These are phyloP conservation scores for Aspergillus brasiliensis DNA, from an alignment of 2,329 filamentous ascomycete species.

Conservation along the genomic window DNA sequence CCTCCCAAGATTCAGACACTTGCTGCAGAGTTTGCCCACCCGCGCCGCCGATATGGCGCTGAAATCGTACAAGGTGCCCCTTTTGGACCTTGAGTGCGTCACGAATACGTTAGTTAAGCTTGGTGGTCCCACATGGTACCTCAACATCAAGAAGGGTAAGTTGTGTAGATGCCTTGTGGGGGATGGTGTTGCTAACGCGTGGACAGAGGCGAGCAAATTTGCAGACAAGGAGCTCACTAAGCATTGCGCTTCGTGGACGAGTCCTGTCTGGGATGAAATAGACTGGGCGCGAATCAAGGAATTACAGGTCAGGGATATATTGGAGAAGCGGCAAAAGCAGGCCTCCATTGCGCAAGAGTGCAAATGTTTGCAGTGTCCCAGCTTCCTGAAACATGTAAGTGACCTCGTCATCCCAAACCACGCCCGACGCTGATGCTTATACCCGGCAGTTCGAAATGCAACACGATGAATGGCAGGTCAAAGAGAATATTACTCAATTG, in stretches of 20 bases:
- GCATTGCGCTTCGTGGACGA: constrained; percentile 73
- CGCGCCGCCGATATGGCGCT: constrained; percentile 67
- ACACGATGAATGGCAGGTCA: constrained; percentile 94
- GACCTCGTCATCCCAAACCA: background rate
- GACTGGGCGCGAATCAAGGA: constrained; percentile 82
- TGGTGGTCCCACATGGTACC: constrained; percentile 48
- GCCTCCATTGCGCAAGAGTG: constrained; percentile 65
- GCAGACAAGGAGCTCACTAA: constrained; percentile 70
- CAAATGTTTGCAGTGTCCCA: constrained; percentile 68
- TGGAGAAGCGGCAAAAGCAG: constrained; percentile 69
- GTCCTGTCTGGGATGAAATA: constrained; percentile 77
- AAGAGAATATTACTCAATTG: constrained; percentile 86
- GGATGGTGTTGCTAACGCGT: constrained; percentile 21
- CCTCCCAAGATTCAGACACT: constrained; percentile 67
- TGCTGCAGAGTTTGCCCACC: constrained; percentile 69
- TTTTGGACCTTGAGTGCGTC: constrained; percentile 81
- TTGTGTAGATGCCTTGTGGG: background rate
- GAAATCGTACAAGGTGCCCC: constrained; percentile 68
- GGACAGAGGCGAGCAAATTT: constrained; percentile 54
- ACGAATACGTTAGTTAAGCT: constrained; percentile 67
- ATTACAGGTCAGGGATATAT: constrained; percentile 75
- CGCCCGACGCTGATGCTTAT: constrained; percentile 23
- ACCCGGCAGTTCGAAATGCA: constrained; percentile 79
- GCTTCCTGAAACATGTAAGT: constrained; percentile 86
- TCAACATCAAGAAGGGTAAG: constrained; percentile 54